phyloP scores from a whole-genome alignment of 371 early-diverging fungal genomes.

The Cokeromyces recurvatus region DNA sequence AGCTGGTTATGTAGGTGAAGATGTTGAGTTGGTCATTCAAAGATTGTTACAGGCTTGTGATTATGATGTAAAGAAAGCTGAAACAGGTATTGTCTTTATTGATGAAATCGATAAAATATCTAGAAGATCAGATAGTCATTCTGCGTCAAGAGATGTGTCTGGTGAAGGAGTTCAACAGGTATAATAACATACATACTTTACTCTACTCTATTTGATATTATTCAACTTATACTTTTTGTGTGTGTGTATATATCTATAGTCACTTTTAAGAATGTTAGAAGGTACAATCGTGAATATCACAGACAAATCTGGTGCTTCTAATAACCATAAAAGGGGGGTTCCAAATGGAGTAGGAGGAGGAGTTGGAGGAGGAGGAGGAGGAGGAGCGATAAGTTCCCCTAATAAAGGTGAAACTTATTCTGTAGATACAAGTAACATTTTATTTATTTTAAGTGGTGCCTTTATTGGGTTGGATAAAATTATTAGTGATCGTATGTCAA shows the following conservation, averaged over 20 bases:
- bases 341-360: no score
- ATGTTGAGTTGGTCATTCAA: constrained; percentile 85
- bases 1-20: constrained; percentile 93
- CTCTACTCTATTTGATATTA: no score
- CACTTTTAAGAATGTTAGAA: constrained; percentile 83
- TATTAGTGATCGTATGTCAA: constrained; percentile 70
- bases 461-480: constrained; percentile 88
- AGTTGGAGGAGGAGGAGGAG: constrained; percentile 16
- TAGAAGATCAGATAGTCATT: constrained; percentile 67
- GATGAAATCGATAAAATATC: constrained; percentile 93
- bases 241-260: constrained; percentile 12
- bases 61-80: constrained; percentile 81
- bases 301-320: constrained; percentile 76
- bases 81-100: constrained; percentile 89
- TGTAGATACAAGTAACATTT: constrained; percentile 88
- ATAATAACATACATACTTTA: no score
- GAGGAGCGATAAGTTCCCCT: constrained; percentile 24
- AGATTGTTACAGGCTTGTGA: constrained; percentile 84
- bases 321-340: constrained; percentile 15
- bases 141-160: constrained; percentile 84
- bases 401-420: constrained; percentile 77
- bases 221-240: no score
- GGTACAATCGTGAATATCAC: constrained; percentile 84
- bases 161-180: constrained; percentile 94
- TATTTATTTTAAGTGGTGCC: constrained; percentile 89